Conservation (phyloP, 257 asterid species). For the Solanum virginianum region DNA sequence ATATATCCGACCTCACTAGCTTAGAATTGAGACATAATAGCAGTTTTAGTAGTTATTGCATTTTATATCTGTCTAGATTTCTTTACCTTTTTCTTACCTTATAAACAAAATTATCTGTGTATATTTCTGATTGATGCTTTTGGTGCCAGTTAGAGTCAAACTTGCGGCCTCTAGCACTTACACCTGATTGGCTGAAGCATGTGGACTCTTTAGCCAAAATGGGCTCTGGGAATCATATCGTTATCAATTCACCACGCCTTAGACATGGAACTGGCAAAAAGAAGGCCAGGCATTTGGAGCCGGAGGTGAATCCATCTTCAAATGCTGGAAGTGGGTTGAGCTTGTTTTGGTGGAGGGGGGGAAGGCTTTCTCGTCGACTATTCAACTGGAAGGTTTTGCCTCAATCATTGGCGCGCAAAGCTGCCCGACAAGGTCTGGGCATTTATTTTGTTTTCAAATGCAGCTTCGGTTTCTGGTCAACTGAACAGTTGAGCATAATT, state of each 20-base stretch:
- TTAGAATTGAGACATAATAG: not conserved
- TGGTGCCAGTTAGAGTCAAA: slow-evolving; percentile 75
- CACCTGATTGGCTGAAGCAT: slow-evolving; percentile 77
- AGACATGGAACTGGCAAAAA: slow-evolving; percentile 54
- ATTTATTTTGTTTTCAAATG: slow-evolving; percentile 4
- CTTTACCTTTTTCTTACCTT: not conserved
- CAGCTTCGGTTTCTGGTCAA: slow-evolving; percentile 1
- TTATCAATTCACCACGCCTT: slow-evolving; percentile 40
- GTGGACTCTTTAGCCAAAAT: slow-evolving; percentile 63
- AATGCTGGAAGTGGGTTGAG: slow-evolving; percentile 53
- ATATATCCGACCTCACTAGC: not conserved
- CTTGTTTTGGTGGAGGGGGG: slow-evolving; percentile 98
- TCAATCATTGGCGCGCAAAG: slow-evolving; percentile 64
- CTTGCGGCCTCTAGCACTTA: slow-evolving; percentile 65
- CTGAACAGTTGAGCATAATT: slow-evolving; percentile 5
- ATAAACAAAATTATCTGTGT: not conserved
- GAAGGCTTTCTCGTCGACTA: slow-evolving; percentile 66
- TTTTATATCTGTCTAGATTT: not conserved
- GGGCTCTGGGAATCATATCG: slow-evolving; percentile 70
- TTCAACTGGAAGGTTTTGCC: slow-evolving; percentile 84
- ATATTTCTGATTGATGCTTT: slow-evolving; percentile 9
- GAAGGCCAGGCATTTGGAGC: slow-evolving; percentile 38
- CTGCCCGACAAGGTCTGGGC: slow-evolving; percentile 83
- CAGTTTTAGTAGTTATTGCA: not conserved
- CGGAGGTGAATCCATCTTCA: slow-evolving; percentile 31